Evolutionary conservation across 78 protist genomes (phyloP).

Genomic region (Dictyostelium firmibasis): DNA sequence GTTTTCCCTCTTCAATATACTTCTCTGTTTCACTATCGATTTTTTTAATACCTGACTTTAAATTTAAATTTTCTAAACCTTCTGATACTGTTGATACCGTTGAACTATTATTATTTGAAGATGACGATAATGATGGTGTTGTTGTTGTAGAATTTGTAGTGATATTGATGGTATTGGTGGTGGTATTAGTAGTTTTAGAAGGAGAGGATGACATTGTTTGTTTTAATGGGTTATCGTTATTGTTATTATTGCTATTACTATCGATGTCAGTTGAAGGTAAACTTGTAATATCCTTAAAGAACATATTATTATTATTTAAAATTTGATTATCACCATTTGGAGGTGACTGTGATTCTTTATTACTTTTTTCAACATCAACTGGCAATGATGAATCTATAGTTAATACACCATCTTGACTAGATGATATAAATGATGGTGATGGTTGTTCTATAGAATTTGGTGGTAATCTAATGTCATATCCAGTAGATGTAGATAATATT

Average conservation of each 20-base stretch:
- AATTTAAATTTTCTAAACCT: background rate
- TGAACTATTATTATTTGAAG: background rate
- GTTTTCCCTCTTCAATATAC: conserved; percentile 21
- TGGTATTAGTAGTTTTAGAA: background rate
- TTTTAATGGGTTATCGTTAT: background rate
- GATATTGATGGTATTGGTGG: background rate
- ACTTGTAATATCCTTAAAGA: background rate
- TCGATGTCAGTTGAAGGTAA: background rate
- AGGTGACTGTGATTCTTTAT: background rate
- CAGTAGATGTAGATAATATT: conserved; percentile 9
- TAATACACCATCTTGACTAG: conserved; percentile 34
- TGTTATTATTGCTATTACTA: background rate
- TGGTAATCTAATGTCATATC: conserved; percentile 44
- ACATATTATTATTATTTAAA: background rate
- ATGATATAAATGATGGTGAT: conserved; percentile 17
- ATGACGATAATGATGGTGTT: background rate
- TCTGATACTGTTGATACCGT: background rate
- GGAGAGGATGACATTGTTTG: background rate
- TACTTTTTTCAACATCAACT: background rate
- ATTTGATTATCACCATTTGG: background rate
- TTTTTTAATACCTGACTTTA: background rate
- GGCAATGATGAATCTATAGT: background rate
- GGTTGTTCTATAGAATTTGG: conserved; percentile 18
- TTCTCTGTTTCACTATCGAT: background rate
- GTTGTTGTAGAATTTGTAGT: background rate